Percentiles rank a stretch among this genome's conserved stretches.
phyloP scores from a whole-genome alignment of 495 filamentous ascomycete species.

The Talaromyces nanjingensis region DNA sequence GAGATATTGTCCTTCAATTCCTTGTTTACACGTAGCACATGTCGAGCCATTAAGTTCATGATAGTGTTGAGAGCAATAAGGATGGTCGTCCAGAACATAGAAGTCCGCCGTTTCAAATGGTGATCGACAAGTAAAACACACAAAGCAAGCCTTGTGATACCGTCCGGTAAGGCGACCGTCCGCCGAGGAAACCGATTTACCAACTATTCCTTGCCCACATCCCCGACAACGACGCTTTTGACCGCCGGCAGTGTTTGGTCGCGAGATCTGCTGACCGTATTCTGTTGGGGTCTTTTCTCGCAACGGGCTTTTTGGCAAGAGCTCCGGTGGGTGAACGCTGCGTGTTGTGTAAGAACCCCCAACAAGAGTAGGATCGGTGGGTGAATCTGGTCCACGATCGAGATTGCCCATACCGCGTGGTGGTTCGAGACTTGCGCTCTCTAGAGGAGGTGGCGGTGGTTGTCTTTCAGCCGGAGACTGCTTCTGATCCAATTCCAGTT shows the following conservation, averaged over 20 bases:
- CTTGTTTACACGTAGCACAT: slow-evolving; percentile 68
- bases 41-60: slow-evolving; percentile 84
- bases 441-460: neutral
- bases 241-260: slow-evolving; percentile 20
- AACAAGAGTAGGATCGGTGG: slow-evolving; percentile 50
- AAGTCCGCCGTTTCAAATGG: slow-evolving; percentile 88
- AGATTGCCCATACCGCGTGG: neutral
- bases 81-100: slow-evolving; percentile 80
- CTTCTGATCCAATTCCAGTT: slow-evolving; percentile 12
- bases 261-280: slow-evolving; percentile 10
- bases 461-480: neutral
- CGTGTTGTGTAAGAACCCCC: neutral
- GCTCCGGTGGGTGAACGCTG: slow-evolving; percentile 11
- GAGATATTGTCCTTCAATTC: slow-evolving; percentile 94
- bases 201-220: slow-evolving; percentile 69
- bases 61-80: slow-evolving; percentile 90
- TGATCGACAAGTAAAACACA: slow-evolving; percentile 73
- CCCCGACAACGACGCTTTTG: slow-evolving; percentile 76
- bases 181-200: slow-evolving; percentile 88
- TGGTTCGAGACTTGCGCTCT: neutral
- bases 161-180: slow-evolving; percentile 89
- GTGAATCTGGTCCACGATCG: slow-evolving; percentile 40
- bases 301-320: slow-evolving; percentile 10
- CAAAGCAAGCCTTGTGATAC: slow-evolving; percentile 92
- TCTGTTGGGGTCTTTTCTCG: slow-evolving; percentile 1